A percentile compares a stretch with the other conserved stretches of the same genome.
Evolutionary conservation across 208 protist genomes (phyloP).

Genomic region (Vickermania ingenoplastis): DNA sequence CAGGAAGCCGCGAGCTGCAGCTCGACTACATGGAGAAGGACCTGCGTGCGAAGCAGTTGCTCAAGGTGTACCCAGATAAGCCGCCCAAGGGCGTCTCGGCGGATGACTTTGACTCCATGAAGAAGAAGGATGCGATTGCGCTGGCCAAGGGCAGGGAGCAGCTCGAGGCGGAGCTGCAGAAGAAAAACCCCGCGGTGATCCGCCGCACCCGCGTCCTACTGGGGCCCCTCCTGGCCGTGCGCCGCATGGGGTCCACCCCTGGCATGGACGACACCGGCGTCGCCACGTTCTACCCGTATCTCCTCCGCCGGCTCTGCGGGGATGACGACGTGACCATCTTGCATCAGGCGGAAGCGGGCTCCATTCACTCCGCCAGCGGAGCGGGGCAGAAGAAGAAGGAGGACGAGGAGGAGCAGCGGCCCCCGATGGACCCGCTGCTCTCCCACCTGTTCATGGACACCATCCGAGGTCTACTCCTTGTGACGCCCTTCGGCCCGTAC

Average conservation of each 20-base stretch:
- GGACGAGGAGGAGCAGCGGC: not conserved
- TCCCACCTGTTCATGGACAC: constrained; percentile 46
- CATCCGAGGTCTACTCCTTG: constrained; percentile 36
- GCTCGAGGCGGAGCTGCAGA: constrained; percentile 47
- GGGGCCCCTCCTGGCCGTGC: constrained; percentile 42
- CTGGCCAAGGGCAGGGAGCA: constrained; percentile 63
- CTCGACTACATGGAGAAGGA: constrained; percentile 42
- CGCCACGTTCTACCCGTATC: constrained; percentile 42
- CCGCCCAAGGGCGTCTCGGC: constrained; percentile 78
- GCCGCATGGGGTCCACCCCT: constrained; percentile 55
- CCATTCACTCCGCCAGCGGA: too few species aligned
- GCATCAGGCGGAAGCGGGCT: constrained; percentile 1
- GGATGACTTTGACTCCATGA: constrained; percentile 79
- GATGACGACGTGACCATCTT: constrained; percentile 7
- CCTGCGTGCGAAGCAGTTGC: constrained; percentile 56
- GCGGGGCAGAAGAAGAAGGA: not conserved
- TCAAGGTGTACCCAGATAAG: constrained; percentile 66
- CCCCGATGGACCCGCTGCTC: constrained; percentile 21
- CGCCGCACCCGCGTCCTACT: constrained; percentile 33
- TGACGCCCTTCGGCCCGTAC: constrained; percentile 49
- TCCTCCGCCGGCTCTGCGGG: constrained; percentile 31
- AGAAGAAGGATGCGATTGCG: constrained; percentile 58
- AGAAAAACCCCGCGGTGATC: constrained; percentile 30
- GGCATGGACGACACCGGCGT: constrained; percentile 42
- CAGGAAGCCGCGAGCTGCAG: constrained; percentile 30